Base-by-base conservation (phyloP, 805 yeast species). In the Saturnispora gosingensis region DNA sequence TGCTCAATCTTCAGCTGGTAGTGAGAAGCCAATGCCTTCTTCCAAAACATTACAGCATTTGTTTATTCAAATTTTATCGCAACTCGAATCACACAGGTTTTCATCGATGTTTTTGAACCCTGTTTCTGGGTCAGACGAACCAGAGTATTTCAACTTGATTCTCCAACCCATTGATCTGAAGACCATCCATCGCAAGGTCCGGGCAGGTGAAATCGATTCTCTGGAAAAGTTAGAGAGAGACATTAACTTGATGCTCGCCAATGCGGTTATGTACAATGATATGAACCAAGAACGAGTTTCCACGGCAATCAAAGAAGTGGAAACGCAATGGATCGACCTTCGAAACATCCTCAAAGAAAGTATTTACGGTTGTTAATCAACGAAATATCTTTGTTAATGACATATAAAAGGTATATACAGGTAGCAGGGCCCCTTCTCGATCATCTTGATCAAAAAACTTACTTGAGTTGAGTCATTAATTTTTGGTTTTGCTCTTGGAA, bases 401-500 rank as follows among this genome's bases (percentile, higher is more conserved):
- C 44, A 13, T 22, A 34, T 24, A 22, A 34, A 28, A 48, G 43
- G 46, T 34, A 42, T 34, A 48, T 48, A 40, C 24, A 40, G 24
- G 50, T 20, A 38, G 42, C 42, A 38, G 15, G 42, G 42, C 42
- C 42, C 42, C 22, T 38, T 38, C 13, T 38, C 22, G 9, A 16
- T 38, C 5, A 10, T 38, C 11, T 38, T 18, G 13, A 40, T 43
- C 18, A 2, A 15, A 40, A 39, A 24, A 18, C 15, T 40, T 30
- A 49, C 27, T 74, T 72, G 75, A 83, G 72, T 71, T 80, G 83
- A 68, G 85, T 87, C 76, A 85, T 83, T 74, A 85, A 72, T 58
- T 82, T 50, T 55, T 67, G 74, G 78, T 93, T 93, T 72, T 91
- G 97, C 68, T 91, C 99, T 73, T 91, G 98, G 91, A 93, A 93